Base-by-base conservation (phyloP, 345 rosid genomes). In the Eucalyptus regnans region DNA sequence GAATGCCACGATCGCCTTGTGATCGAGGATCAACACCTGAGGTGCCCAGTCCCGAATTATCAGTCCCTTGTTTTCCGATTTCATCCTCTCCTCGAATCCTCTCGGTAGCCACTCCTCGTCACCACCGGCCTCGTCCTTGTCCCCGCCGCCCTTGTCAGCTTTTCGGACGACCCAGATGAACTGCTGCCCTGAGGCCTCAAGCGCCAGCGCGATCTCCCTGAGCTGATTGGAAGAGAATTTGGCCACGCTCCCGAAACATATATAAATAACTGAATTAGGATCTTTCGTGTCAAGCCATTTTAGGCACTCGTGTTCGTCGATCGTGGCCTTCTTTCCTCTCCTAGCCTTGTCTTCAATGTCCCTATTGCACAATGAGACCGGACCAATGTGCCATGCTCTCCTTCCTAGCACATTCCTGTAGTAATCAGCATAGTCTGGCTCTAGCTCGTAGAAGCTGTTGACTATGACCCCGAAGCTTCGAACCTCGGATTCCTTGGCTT, bases 21-120 rank as follows among this genome's bases (percentile, higher is more conserved):
- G 95, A 12, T 93, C 94, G 31, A 96, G 96, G 86, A 96, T 94
- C 81, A 95, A 20, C 29, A 95, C 91, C 62, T 96, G 96, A 0
- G 96, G 96, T 0, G 94, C 95, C 96, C 98, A 96, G 7, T 95
- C 97, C 16, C 91, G 89, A 71, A 95, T 93, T 27, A 95, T 91
- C 7, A 95, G 37, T 33, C 98, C 95, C 62, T 27, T 92, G 7
- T 88, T 92, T 85, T 76, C 89, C 2, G n/a, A 44, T 13, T n/a
- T 37, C 29, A 90, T 91, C 87, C 91, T 93, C 60, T 91, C 88
- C 87, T 94, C 91, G 58, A 89, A 94, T 71, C 92, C 92, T 89
- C 90, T 80, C 2, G 93, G 93, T 31, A 93, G 89, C 92, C 94
- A 91, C 81, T 92, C 92, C 86, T 89, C 92, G 0, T 87, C 91